Evolutionary conservation across 306 rosid species (phyloP).

Genomic region (Cercis canadensis): DNA sequence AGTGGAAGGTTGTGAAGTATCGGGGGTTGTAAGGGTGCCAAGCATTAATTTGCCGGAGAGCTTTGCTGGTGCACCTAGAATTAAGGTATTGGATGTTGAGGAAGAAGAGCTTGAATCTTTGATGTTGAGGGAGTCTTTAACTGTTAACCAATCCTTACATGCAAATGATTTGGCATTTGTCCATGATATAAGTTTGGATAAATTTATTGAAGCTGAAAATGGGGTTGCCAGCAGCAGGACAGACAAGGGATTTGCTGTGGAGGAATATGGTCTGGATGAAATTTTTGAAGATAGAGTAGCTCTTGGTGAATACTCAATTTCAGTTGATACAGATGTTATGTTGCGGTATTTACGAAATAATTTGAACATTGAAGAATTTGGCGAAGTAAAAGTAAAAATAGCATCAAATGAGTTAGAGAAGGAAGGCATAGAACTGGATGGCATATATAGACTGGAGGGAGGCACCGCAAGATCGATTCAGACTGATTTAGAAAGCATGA

Average conservation of each 20-base stretch:
- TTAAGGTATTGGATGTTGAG: slow-evolving; percentile 35
- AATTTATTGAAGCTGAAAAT: slow-evolving; percentile 31
- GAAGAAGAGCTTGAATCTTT: slow-evolving; percentile 29
- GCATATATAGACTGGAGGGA: slow-evolving; percentile 20
- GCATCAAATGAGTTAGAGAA: slow-evolving; percentile 26
- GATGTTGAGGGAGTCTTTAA: slow-evolving; percentile 25
- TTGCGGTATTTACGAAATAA: slow-evolving; percentile 11
- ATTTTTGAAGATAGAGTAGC: slow-evolving; percentile 36
- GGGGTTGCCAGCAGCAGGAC: not conserved
- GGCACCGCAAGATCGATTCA: too few relatives aligned
- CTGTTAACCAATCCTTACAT: slow-evolving; percentile 30
- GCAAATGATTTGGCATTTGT: slow-evolving; percentile 16
- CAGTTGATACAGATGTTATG: slow-evolving; percentile 19
- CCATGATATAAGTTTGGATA: not conserved
- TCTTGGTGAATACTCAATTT: slow-evolving; percentile 19
- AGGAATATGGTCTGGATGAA: slow-evolving; percentile 25
- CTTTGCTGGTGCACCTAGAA: slow-evolving; percentile 33
- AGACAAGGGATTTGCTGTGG: slow-evolving; percentile 13
- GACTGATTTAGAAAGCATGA: too few relatives aligned
- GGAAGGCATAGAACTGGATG: not conserved
- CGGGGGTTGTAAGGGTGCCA: slow-evolving; percentile 24
- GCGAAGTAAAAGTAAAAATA: slow-evolving; percentile 12
- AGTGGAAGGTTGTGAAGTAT: slow-evolving; percentile 34
- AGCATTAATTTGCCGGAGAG: slow-evolving; percentile 23
- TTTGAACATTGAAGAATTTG: slow-evolving; percentile 28